phyloP scores from a whole-genome alignment of 306 rosid species.

The Cyamopsis tetragonoloba region DNA sequence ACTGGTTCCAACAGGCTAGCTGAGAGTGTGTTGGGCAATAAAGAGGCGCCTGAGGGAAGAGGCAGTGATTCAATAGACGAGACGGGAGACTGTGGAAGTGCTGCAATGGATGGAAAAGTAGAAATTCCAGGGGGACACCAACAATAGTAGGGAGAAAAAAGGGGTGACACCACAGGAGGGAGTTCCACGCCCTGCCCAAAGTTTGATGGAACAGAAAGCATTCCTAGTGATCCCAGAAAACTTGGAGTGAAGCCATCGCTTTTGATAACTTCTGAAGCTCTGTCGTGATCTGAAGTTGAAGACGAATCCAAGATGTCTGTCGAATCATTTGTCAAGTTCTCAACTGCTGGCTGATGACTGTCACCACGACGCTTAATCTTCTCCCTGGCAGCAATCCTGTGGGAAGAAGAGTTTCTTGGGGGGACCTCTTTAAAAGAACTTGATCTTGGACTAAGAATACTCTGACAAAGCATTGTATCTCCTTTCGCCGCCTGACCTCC shows the following conservation, averaged over 20 bases:
- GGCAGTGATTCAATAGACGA: conserved; percentile 34
- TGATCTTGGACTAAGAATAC: conserved; percentile 80
- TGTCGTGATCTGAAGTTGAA: conserved; percentile 38
- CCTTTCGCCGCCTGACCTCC: conserved; percentile 59
- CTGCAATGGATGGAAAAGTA: conserved; percentile 43
- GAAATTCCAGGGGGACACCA: conserved; percentile 82
- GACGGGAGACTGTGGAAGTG: conserved; percentile 37
- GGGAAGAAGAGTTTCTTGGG: conserved; percentile 55
- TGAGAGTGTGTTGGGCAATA: conserved; percentile 53
- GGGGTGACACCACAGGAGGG: conserved; percentile 51
- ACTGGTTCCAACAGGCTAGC: conserved; percentile 52
- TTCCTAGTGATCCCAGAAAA: conserved; percentile 60
- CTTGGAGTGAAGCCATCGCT: conserved; percentile 39
- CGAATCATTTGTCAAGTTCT: conserved; percentile 41
- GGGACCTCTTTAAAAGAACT: conserved; percentile 88
- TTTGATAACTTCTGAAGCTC: conserved; percentile 32
- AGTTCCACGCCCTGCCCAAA: conserved; percentile 41
- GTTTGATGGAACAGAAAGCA: conserved; percentile 41
- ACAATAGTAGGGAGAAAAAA: conserved; percentile 84
- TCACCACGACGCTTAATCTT: conserved; percentile 70
- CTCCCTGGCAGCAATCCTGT: conserved; percentile 67
- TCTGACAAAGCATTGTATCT: conserved; percentile 60
- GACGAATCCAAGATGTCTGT: conserved; percentile 29
- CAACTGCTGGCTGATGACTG: conserved; percentile 34
- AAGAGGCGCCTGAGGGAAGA: conserved; percentile 61